phyloP scores from a whole-genome alignment of 345 rosid genomes.

The Microthlaspi erraticum region DNA sequence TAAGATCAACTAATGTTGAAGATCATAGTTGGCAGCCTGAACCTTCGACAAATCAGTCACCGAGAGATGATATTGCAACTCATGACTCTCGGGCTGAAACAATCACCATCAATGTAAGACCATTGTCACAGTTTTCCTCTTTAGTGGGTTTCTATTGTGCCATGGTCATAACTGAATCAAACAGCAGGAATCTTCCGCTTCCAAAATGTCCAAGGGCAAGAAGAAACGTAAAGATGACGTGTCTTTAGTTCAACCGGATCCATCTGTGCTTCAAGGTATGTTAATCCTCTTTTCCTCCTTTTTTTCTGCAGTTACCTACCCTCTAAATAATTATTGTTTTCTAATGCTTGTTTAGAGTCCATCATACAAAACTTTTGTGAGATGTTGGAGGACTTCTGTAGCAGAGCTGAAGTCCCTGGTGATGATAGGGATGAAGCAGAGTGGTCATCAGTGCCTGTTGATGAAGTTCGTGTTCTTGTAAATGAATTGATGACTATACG shows the following conservation, averaged over 20 bases:
- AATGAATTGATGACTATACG: conserved; percentile 78
- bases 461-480: conserved; percentile 75
- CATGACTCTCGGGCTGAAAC: conserved; percentile 51
- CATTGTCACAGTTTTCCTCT: conserved; percentile 35
- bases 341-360: conserved; percentile 57
- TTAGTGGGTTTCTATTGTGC: conserved; percentile 32
- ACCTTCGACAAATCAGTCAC: conserved; percentile 44
- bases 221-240: conserved; percentile 62
- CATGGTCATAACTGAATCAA: conserved; percentile 32
- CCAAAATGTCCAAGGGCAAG: conserved; percentile 71
- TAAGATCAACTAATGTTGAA: conserved; percentile 36
- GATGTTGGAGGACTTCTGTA: conserved; percentile 78
- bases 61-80: conserved; percentile 48
- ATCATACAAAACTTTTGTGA: conserved; percentile 67
- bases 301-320: conserved; percentile 22
- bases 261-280: conserved; percentile 77
- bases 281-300: conserved; percentile 24
- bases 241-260: conserved; percentile 56
- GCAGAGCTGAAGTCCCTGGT: conserved; percentile 76
- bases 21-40: conserved; percentile 39
- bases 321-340: conserved; percentile 26
- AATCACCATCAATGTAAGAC: conserved; percentile 57
- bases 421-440: conserved; percentile 92
- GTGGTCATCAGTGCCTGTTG: conserved; percentile 73
- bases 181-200: conserved; percentile 74